Base-by-base conservation (phyloP, 306 rosid genomes). In the Fragaria vesca region DNA sequence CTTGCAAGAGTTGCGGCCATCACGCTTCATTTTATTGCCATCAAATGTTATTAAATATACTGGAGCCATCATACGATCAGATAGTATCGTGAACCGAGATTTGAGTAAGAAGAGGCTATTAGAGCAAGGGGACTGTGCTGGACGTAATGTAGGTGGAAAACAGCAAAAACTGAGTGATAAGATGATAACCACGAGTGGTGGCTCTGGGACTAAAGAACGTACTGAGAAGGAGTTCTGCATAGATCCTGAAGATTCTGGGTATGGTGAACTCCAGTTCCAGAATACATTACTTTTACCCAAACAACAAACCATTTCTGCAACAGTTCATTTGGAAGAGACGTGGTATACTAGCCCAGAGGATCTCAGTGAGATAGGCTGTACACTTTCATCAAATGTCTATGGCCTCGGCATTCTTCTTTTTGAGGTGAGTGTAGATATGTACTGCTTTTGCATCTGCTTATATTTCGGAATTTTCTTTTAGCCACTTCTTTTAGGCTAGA, bases 351-450 rank as follows among this genome's bases (percentile, higher is more conserved):
- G 94, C 85, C 91, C 92, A 38, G 97, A 86, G 81, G 78, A 75
- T 80, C 77, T 86, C 73, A 65, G 77, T 42, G 83, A 63, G 32
- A 83, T 83, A 79, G 48, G 61, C 69, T 89, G 80, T 74, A 79
- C 90, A 5, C 82, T 79, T 66, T 67, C 91, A 43, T 89, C 94
- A 68, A 89, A 89, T 81, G 82, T 91, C 45, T 89, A 91, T 80
- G 76, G 88, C 74, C 94, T 91, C 20, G 97, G 97, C 48, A 80
- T 89, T 81, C 89, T 91, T 57, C 88, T 91, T 75, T 89, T 91
- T 75, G 94, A 91, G 94, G 97, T 88, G 72, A 61, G 84, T 24
- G 84, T 24, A 80, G 58, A 51, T 54, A 60, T 77, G 75, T 36
- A 67, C n/a, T 5, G 51, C 69, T 73, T 74, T 17, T 12, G 45